A percentile compares a stretch with the other conserved stretches of the same genome.
Conservation (phyloP, 192 early-diverging fungal species). For the Spizellomyces sp. region DNA sequence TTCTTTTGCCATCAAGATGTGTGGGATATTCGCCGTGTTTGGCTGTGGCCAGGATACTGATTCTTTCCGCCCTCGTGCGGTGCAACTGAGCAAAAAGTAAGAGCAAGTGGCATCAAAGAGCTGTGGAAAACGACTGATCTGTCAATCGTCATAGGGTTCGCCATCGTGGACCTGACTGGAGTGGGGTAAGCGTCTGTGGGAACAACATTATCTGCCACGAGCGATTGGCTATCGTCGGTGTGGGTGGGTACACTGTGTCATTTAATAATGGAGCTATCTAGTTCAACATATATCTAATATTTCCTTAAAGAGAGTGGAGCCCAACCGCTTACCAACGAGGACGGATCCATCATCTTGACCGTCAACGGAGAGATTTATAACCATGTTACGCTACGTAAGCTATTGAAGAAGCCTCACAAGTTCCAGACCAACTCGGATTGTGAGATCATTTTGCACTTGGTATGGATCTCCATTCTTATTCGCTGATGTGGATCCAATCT, state of each 20-base stretch:
- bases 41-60: slow-evolving; percentile 80
- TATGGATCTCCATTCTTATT: slow-evolving; percentile 38
- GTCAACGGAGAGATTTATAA: slow-evolving; percentile 99
- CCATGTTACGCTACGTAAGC: slow-evolving; percentile 80
- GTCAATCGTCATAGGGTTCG: slow-evolving; percentile 64
- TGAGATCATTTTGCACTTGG: slow-evolving; percentile 93
- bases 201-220: slow-evolving; percentile 96
- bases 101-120: slow-evolving; percentile 1
- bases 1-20: slow-evolving; percentile 61
- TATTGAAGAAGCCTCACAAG: slow-evolving; percentile 66
- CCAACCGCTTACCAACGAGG: slow-evolving; percentile 92
- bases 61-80: slow-evolving; percentile 79
- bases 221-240: slow-evolving; percentile 97
- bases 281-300: background rate
- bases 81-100: slow-evolving; percentile 86
- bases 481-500: background rate
- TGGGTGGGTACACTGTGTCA: slow-evolving; percentile 64
- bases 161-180: slow-evolving; percentile 99
- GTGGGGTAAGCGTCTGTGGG: slow-evolving; percentile 77
- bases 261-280: background rate
- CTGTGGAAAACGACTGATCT: background rate
- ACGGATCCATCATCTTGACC: slow-evolving; percentile 82
- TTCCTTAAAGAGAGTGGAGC: slow-evolving; percentile 77
- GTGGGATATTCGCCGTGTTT: slow-evolving; percentile 95
- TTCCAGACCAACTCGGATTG: slow-evolving; percentile 99